These are phyloP conservation scores for Cyclotella sp. DNA, from an alignment of 108 stramenopile species.

Conservation along the genomic window DNA sequence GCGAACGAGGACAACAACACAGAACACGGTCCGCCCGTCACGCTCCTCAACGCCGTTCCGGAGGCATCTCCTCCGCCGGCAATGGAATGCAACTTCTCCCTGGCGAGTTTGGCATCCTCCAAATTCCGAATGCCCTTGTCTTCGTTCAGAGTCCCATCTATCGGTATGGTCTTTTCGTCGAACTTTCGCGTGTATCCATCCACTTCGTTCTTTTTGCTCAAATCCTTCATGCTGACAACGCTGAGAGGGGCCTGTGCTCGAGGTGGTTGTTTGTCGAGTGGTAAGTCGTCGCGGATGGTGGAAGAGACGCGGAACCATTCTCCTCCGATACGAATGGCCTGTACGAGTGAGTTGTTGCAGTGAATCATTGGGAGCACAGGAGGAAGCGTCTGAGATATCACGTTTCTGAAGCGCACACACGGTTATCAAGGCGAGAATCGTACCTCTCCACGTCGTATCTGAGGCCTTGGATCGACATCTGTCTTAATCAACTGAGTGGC, in stretches of 20 bases:
- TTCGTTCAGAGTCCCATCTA: constrained; percentile 60
- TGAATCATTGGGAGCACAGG: no score
- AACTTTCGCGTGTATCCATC: constrained; percentile 84
- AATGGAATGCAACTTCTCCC: constrained; percentile 65
- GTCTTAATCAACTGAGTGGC: constrained; percentile 52
- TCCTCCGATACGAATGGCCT: constrained; percentile 74
- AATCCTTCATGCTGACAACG: constrained; percentile 67
- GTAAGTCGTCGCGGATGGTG: constrained; percentile 65
- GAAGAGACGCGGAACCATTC: constrained; percentile 86
- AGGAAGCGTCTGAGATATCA: no score
- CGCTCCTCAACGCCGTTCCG: constrained; percentile 13
- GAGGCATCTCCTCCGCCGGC: constrained; percentile 39
- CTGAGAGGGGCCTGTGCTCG: constrained; percentile 81
- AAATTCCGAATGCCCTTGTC: constrained; percentile 60
- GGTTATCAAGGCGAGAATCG: background rate
- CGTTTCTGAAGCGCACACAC: no score
- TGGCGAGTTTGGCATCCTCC: constrained; percentile 65
- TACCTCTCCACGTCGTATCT: constrained; percentile 81
- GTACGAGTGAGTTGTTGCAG: background rate
- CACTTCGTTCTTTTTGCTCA: constrained; percentile 75
- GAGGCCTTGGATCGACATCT: constrained; percentile 72
- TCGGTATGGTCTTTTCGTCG: constrained; percentile 61
- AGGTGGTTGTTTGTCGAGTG: constrained; percentile 72
- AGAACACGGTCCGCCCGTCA: constrained; percentile 53
- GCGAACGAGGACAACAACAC: constrained; percentile 71